These are phyloP conservation scores for Sclerotinia subarctica DNA, from an alignment of 2,329 filamentous ascomycete species.

Conservation along the genomic window DNA sequence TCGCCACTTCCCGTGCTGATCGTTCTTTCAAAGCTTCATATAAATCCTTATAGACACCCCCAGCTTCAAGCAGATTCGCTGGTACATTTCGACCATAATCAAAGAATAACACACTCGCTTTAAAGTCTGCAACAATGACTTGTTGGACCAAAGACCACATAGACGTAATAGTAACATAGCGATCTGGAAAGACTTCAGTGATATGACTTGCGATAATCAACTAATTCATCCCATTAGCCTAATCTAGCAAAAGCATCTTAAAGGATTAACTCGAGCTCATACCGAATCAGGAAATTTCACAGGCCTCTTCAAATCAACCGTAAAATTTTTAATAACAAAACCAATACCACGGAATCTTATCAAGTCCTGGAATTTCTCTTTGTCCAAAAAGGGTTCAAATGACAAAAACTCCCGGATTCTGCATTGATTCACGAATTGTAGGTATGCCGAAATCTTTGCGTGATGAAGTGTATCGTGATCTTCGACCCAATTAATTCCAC, in stretches of 20 bases:
- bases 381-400: constrained; percentile 7
- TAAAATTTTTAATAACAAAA: background rate
- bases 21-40: constrained; percentile 6
- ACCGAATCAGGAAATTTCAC: constrained; percentile 10
- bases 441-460: constrained; percentile 9
- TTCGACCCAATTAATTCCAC: constrained; percentile 15
- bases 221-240: background rate
- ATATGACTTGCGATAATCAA: constrained; percentile 14
- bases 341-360: background rate
- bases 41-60: background rate
- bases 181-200: constrained; percentile 2
- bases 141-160: constrained; percentile 14
- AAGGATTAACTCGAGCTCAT: background rate
- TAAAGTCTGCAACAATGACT: constrained; percentile 5
- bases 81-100: constrained; percentile 2
- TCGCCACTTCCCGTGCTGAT: background rate
- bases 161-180: constrained; percentile 1
- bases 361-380: constrained; percentile 17
- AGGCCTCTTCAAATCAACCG: constrained; percentile 1
- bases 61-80: constrained; percentile 9
- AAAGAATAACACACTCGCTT: constrained; percentile 1
- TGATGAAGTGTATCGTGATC: constrained; percentile 16
- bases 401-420: constrained; percentile 6
- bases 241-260: background rate
- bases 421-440: constrained; percentile 14